Evolutionary conservation across 2,329 filamentous ascomycete genomes (phyloP).

Genomic region (Cryphonectria parasitica): DNA sequence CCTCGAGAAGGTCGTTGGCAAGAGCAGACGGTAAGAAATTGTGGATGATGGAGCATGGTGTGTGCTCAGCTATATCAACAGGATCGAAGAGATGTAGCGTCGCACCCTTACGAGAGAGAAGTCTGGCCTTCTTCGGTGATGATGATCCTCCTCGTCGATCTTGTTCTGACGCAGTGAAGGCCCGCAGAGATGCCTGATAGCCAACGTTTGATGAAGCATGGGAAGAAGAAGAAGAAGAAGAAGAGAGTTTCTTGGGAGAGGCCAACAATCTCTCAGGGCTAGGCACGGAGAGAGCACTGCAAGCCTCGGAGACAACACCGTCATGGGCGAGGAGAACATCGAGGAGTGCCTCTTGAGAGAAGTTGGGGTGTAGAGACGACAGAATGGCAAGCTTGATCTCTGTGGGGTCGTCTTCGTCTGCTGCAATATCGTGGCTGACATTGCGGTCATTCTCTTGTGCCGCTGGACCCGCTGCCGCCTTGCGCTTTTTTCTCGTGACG

Average conservation of each 20-base stretch:
- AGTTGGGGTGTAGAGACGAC: slow-evolving; percentile 71
- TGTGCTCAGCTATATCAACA: slow-evolving; percentile 77
- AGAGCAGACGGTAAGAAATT: slow-evolving; percentile 78
- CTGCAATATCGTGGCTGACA: slow-evolving; percentile 33
- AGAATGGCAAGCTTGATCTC: slow-evolving; percentile 88
- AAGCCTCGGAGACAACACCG: slow-evolving; percentile 72
- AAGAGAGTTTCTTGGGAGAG: background rate
- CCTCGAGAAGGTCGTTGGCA: slow-evolving; percentile 73
- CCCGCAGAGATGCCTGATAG: slow-evolving; percentile 64
- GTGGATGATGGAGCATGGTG: slow-evolving; percentile 89
- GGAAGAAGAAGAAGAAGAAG: slow-evolving; percentile 10
- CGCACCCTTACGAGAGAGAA: slow-evolving; percentile 73
- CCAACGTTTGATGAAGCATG: background rate
- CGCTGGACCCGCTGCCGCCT: slow-evolving; percentile 36
- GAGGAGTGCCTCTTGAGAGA: slow-evolving; percentile 70
- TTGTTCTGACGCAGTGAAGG: slow-evolving; percentile 44
- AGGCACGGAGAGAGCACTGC: slow-evolving; percentile 41
- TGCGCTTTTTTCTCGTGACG: slow-evolving; percentile 59
- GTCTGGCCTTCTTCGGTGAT: slow-evolving; percentile 48
- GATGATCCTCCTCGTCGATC: slow-evolving; percentile 26
- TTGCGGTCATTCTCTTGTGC: slow-evolving; percentile 11
- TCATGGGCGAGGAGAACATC: slow-evolving; percentile 79
- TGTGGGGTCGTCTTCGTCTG: slow-evolving; percentile 73
- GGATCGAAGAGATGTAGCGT: slow-evolving; percentile 86
- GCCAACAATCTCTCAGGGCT: slow-evolving; percentile 47